phyloP scores from a whole-genome alignment of 805 yeast species.

The Lachancea lanzarotensis region DNA sequence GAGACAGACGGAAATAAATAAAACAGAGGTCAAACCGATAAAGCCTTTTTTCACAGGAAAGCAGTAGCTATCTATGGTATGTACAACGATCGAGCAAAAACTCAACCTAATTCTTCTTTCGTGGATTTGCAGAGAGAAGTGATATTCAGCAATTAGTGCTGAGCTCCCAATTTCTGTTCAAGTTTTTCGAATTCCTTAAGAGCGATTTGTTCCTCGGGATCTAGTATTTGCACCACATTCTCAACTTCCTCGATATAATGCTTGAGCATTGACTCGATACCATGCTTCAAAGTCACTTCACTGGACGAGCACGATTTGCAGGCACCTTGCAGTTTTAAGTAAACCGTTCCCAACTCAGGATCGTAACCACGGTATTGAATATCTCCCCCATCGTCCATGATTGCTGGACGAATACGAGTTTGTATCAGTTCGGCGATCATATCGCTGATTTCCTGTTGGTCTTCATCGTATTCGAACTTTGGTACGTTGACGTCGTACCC shows the following conservation, averaged over 20 bases:
- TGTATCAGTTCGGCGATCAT: slow-evolving; percentile 90
- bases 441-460: slow-evolving; percentile 72
- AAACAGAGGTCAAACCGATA: too few species aligned
- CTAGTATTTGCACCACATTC: slow-evolving; percentile 81
- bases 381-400: slow-evolving; percentile 98
- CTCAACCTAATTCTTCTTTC: too few species aligned
- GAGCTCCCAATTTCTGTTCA: slow-evolving; percentile 47
- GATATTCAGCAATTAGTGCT: too few species aligned
- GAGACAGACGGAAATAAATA: background rate
- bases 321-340: slow-evolving; percentile 87
- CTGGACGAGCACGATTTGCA: slow-evolving; percentile 90
- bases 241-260: slow-evolving; percentile 95
- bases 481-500: slow-evolving; percentile 30
- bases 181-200: slow-evolving; percentile 77
- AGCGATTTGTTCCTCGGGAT: slow-evolving; percentile 70
- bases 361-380: slow-evolving; percentile 82
- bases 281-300: slow-evolving; percentile 87
- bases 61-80: too few species aligned
- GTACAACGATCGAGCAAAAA: too few species aligned
- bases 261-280: slow-evolving; percentile 94
- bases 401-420: slow-evolving; percentile 94
- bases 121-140: too few species aligned
- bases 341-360: slow-evolving; percentile 80
- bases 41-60: too few species aligned
- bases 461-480: slow-evolving; percentile 41